These are phyloP conservation scores for Echeveria elegans DNA, from an alignment of 164 flowering plant species.

Conservation along the genomic window DNA sequence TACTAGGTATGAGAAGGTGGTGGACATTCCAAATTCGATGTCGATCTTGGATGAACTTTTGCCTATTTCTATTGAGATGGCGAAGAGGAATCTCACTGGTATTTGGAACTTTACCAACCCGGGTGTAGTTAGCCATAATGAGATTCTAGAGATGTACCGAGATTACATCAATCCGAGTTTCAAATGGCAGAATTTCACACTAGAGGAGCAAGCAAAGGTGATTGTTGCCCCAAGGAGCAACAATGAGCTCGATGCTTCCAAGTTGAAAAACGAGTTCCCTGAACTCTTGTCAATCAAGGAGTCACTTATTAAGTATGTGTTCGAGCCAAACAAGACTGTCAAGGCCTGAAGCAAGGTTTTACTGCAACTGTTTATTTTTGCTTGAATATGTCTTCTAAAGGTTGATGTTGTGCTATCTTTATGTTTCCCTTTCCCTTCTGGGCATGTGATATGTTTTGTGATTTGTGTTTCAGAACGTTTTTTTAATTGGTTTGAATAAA, in stretches of 20 bases:
- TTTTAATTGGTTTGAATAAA: not conserved
- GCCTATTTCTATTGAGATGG: not conserved
- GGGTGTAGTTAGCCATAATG: not conserved
- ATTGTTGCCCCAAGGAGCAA: not conserved
- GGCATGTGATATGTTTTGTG: not conserved
- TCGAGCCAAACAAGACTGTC: slow-evolving; percentile 2
- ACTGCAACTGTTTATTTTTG: not conserved
- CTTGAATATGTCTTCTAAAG: not conserved
- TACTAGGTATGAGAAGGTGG: slow-evolving; percentile 1
- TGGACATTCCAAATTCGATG: not conserved
- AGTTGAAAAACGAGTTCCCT: slow-evolving; percentile 1
- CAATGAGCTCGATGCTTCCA: not conserved
- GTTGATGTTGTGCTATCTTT: not conserved
- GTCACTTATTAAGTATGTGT: not conserved
- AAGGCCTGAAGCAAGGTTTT: slow-evolving; percentile 1
- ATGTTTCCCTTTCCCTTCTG: not conserved
- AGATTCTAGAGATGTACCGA: not conserved
- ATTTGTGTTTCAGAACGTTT: not conserved
- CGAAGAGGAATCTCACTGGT: not conserved
- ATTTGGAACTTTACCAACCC: not conserved
- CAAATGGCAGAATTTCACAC: not conserved
- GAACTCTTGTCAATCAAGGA: not conserved
- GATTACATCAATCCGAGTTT: not conserved
- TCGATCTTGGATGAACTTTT: not conserved
- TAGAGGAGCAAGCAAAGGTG: slow-evolving; percentile 1